These are phyloP conservation scores for Malania oleifera DNA, from an alignment of 164 flowering plant genomes.

Conservation along the genomic window DNA sequence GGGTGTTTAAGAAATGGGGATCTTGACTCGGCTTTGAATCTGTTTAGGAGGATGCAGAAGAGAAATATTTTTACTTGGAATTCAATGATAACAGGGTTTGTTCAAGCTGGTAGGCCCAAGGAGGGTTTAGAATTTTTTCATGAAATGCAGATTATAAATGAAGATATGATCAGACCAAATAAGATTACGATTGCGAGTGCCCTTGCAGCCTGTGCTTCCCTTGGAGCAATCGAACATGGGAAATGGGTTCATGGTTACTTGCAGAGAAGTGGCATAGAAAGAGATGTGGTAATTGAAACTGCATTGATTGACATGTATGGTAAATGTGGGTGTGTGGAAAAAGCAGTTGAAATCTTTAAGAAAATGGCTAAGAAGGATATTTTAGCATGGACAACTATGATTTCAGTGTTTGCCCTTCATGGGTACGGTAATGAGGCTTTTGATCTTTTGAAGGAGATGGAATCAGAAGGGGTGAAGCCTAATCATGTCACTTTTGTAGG, in stretches of 20 bases:
- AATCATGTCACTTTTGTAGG: slow-evolving; percentile 67
- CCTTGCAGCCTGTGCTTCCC: slow-evolving; percentile 55
- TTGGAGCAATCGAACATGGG: slow-evolving; percentile 62
- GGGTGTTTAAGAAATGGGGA: slow-evolving; percentile 64
- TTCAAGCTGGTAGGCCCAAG: slow-evolving; percentile 48
- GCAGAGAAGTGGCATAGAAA: slow-evolving; percentile 39
- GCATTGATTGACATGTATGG: slow-evolving; percentile 83
- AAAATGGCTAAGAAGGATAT: slow-evolving; percentile 52
- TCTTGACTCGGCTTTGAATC: slow-evolving; percentile 41
- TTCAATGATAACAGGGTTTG: slow-evolving; percentile 56
- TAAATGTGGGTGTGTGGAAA: slow-evolving; percentile 59
- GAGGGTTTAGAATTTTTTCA: slow-evolving; percentile 50
- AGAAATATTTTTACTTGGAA: slow-evolving; percentile 56
- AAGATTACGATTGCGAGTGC: slow-evolving; percentile 52
- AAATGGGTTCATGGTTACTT: slow-evolving; percentile 61
- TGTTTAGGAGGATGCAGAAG: slow-evolving; percentile 42
- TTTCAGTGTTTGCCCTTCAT: slow-evolving; percentile 59
- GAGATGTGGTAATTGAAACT: slow-evolving; percentile 57
- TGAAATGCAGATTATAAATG: slow-evolving; percentile 38
- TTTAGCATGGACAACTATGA: slow-evolving; percentile 72
- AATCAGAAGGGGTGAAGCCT: slow-evolving; percentile 45
- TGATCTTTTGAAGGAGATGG: slow-evolving; percentile 52
- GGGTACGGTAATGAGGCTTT: slow-evolving; percentile 58
- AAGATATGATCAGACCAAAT: slow-evolving; percentile 38
- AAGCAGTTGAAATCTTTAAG: slow-evolving; percentile 45